Evolutionary conservation across 106 monocot species (phyloP), one percentile per base, ranked within the genome.

Genomic region (Allium cepa): DNA sequence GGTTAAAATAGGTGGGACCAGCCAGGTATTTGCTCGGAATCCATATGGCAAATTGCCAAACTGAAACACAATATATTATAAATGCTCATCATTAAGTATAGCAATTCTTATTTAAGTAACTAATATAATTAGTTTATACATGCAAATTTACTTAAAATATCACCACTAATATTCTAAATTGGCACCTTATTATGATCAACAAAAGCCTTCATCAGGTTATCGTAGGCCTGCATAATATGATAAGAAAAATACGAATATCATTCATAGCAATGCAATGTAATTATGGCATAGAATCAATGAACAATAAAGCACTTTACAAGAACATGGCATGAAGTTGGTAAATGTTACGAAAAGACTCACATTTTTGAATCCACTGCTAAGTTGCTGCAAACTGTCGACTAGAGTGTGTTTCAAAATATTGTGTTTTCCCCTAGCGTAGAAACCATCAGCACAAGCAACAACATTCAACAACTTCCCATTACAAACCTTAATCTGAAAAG

Each of bases 31-130:
- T 77, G 91, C 91, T 69, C 96, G 85, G 45, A 88, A 88, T 64
- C 96, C 96, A 70, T 88, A 96, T 9, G 96, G 96, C 51, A 96
- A 74, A 81, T 96, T 96, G 56, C 96, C 96, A 82, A 96, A 96
- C 96, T 96, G 79, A 68, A 84, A 71, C 27, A 59, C 51, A 56
- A 10, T 6, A 18, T 73, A 73, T 36, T 36, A 36, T 36, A 36
- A 36, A 4, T 36, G 36, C 36, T 36, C 36, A 36, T 36, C 36
- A 36, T 36, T 36, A 36, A 36, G 5, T 36, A 36, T 5, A 36
- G 5, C 36, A 36, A 36, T 36, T 36, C 3, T 36, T 36, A 36
- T 36, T 36, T 5, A 36, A 36, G 36, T 3, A 17, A 55, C 60
- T 52, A 50, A 73, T 56, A 7, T 28, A 49, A 59, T 55, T 59